phyloP scores from a whole-genome alignment of 202 grass and related monocot species.

The Schoenoplectus tabernaemontani region DNA sequence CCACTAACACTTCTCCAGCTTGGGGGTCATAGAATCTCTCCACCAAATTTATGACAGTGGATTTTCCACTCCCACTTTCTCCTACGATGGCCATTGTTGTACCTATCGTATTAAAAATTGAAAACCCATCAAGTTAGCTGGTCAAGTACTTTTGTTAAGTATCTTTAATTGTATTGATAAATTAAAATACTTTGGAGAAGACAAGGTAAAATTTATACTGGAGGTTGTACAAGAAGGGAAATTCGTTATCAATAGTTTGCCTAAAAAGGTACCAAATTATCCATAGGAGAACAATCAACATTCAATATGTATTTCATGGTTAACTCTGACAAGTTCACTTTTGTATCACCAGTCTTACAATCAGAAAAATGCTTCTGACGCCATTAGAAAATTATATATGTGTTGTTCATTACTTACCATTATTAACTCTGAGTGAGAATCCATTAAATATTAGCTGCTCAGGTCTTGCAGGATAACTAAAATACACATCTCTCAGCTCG shows the following conservation, averaged over 20 bases:
- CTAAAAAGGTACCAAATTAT: not conserved
- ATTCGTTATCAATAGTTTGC: not conserved
- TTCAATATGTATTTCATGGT: not conserved
- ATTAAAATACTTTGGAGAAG: not conserved
- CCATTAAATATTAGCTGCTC: slow-evolving; percentile 73
- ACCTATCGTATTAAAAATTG: not conserved
- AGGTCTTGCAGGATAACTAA: slow-evolving; percentile 72
- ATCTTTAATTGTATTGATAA: not conserved
- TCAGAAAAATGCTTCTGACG: not conserved
- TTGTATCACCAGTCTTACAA: too few relatives aligned
- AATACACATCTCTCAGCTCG: slow-evolving; percentile 65
- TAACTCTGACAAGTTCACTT: not conserved
- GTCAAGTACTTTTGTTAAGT: not conserved
- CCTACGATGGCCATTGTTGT: slow-evolving; percentile 94
- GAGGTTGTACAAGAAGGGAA: not conserved
- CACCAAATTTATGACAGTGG: slow-evolving; percentile 67
- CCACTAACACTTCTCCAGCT: slow-evolving; percentile 71
- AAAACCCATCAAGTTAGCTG: not conserved
- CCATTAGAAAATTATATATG: not conserved
- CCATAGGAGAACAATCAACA: not conserved
- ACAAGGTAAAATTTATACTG: not conserved
- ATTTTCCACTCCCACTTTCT: slow-evolving; percentile 94
- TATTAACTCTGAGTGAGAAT: slow-evolving; percentile 58
- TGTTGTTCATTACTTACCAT: slow-evolving; percentile 20
- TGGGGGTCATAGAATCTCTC: slow-evolving; percentile 88